A percentile compares a stretch with the other conserved stretches of the same genome.
Conservation (phyloP, 441 rosid species). For the Geranium incanum region DNA sequence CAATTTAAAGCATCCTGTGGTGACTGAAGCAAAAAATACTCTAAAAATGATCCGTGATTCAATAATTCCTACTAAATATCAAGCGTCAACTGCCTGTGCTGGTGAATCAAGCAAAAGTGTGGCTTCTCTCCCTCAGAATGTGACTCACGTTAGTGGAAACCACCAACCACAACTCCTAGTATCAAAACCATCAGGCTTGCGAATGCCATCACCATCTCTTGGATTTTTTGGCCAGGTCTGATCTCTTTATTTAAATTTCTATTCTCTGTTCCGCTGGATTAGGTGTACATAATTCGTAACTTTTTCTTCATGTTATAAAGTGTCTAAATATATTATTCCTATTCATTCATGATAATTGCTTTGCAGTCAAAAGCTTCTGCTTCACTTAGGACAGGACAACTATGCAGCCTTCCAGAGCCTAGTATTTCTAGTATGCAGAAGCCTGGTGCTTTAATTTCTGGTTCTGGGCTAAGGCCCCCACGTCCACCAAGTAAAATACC, state of each 20-base stretch:
- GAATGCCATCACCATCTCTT: conserved; percentile 85
- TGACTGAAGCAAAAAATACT: conserved; percentile 27
- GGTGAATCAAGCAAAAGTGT: conserved; percentile 27
- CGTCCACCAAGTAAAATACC: conserved; percentile 21
- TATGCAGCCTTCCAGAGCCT: conserved; percentile 26
- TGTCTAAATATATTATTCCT: conserved; percentile 8
- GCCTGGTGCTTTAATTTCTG: conserved; percentile 28
- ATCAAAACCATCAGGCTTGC: conserved; percentile 72
- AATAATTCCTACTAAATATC: conserved; percentile 26
- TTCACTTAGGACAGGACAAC: conserved; percentile 32
- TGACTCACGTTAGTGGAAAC: conserved; percentile 22
- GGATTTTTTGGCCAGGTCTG: conserved; percentile 74
- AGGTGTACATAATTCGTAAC: neutral
- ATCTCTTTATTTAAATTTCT: conserved; percentile 10
- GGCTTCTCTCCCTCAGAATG: conserved; percentile 30
- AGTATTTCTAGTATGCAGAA: conserved; percentile 28
- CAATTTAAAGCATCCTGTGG: conserved; percentile 25
- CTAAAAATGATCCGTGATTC: conserved; percentile 31
- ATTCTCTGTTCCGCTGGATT: neutral
- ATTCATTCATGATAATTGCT: conserved; percentile 21
- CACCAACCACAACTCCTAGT: conserved; percentile 31
- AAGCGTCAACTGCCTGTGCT: conserved; percentile 22
- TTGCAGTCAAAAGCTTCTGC: conserved; percentile 60
- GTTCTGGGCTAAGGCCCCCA: conserved; percentile 28
- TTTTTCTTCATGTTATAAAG: neutral